Percentiles rank a stretch among this genome's conserved stretches.
Conservation (phyloP, 768 basidiomycete species). For the Lentinula edodes region DNA sequence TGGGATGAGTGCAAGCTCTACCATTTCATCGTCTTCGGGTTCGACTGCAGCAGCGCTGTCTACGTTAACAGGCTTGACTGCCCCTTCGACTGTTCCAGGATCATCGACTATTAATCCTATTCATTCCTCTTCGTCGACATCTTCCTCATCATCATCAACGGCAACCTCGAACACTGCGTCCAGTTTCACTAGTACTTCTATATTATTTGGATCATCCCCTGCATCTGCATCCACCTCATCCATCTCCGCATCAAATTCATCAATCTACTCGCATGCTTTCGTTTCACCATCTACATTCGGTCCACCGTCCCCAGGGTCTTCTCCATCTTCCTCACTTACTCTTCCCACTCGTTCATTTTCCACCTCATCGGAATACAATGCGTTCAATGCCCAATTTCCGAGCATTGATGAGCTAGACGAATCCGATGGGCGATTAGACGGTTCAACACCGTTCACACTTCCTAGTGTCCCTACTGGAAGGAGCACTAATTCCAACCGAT, state of each 20-base stretch:
- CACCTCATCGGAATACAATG: slow-evolving; percentile 27
- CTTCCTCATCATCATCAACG: slow-evolving; percentile 15
- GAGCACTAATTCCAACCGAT: slow-evolving; percentile 22
- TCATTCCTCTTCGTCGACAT: background rate
- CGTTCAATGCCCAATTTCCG: slow-evolving; percentile 66
- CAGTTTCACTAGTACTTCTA: slow-evolving; percentile 24
- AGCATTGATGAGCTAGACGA: slow-evolving; percentile 74
- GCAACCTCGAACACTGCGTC: background rate
- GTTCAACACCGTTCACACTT: slow-evolving; percentile 30
- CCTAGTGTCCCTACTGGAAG: slow-evolving; percentile 44
- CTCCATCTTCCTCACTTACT: slow-evolving; percentile 56
- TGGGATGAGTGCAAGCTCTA: background rate
- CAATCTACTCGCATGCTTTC: slow-evolving; percentile 48
- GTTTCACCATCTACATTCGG: slow-evolving; percentile 69
- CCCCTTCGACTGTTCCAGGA: slow-evolving; percentile 36
- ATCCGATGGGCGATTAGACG: background rate
- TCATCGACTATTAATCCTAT: slow-evolving; percentile 12
- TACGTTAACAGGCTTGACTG: background rate
- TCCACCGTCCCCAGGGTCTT: slow-evolving; percentile 71
- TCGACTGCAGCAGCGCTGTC: background rate
- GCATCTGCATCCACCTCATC: background rate
- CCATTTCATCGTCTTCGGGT: background rate
- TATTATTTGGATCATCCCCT: slow-evolving; percentile 18
- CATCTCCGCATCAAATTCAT: slow-evolving; percentile 13
- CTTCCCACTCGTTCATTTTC: slow-evolving; percentile 18